phyloP scores from a whole-genome alignment of 2,329 filamentous ascomycete genomes.

The Sordariomycetes sp. region DNA sequence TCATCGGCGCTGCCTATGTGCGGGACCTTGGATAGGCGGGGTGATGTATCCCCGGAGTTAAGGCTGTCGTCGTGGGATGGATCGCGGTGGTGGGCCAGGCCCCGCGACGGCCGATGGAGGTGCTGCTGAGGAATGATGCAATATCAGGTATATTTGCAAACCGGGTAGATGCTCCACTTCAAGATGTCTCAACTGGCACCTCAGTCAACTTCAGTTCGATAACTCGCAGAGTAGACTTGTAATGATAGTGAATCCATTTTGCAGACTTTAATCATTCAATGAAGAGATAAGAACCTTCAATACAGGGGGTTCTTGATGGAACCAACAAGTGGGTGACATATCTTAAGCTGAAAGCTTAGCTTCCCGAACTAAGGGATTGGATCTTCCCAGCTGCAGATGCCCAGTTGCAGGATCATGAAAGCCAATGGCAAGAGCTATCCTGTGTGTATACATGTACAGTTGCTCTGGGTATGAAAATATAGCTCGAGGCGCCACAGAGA shows the following conservation, averaged over 20 bases:
- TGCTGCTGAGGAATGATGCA: background rate
- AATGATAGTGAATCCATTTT: no score
- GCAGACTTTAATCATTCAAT: no score
- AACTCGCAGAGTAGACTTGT: no score
- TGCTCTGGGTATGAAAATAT: background rate
- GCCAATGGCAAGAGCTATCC: background rate
- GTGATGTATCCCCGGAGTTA: background rate
- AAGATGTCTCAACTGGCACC: background rate
- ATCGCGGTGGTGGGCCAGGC: background rate
- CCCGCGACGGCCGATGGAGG: background rate
- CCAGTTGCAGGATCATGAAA: background rate
- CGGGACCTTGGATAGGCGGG: background rate
- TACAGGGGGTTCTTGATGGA: no score
- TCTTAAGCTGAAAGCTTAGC: background rate
- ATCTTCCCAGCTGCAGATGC: no score
- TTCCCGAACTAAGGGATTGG: no score
- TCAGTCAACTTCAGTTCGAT: no score
- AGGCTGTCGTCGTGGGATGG: background rate
- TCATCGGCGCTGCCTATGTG: background rate
- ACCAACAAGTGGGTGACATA: background rate
- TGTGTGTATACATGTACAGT: background rate
- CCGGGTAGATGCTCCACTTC: background rate
- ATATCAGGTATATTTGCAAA: background rate
- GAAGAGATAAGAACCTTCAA: no score
- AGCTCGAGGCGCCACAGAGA: background rate